Percentiles rank a stretch among this genome's conserved stretches.
Evolutionary conservation across 192 early-diverging fungal genomes (phyloP).

Genomic region (Blastocladiella britannica): DNA sequence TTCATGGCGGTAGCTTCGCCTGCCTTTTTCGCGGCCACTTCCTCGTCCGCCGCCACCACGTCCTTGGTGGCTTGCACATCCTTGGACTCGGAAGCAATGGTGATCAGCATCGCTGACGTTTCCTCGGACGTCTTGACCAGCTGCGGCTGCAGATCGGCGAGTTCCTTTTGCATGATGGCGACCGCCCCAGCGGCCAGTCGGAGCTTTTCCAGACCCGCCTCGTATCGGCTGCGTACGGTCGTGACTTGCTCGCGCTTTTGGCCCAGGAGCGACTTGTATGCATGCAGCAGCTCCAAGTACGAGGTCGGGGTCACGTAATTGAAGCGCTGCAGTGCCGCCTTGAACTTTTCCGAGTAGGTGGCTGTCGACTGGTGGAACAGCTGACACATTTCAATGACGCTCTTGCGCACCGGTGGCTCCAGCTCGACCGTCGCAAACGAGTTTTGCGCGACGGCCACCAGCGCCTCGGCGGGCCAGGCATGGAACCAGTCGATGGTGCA

Average conservation of each 20-base stretch:
- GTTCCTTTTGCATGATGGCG: slow-evolving; percentile 65
- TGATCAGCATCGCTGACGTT: slow-evolving; percentile 85
- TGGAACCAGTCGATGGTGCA: slow-evolving; percentile 99
- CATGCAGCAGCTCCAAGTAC: slow-evolving; percentile 90
- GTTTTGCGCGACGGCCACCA: slow-evolving; percentile 93
- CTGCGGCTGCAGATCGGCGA: slow-evolving; percentile 67
- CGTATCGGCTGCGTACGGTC: slow-evolving; percentile 92
- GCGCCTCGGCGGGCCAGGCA: slow-evolving; percentile 93
- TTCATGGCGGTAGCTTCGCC: slow-evolving; percentile 51
- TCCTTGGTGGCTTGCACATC: slow-evolving; percentile 75
- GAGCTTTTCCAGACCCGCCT: slow-evolving; percentile 90
- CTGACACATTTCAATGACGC: slow-evolving; percentile 76
- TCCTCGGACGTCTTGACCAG: slow-evolving; percentile 66
- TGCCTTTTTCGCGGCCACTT: slow-evolving; percentile 48
- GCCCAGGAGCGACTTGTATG: slow-evolving; percentile 69
- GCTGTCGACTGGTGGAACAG: slow-evolving; percentile 78
- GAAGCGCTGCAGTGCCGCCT: slow-evolving; percentile 47
- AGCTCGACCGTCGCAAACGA: slow-evolving; percentile 79
- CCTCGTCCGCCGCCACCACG: slow-evolving; percentile 55
- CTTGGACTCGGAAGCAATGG: slow-evolving; percentile 85
- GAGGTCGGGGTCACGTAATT: slow-evolving; percentile 91
- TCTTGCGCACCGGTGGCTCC: slow-evolving; percentile 62
- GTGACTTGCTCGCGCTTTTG: slow-evolving; percentile 87
- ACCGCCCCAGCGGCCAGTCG: slow-evolving; percentile 85
- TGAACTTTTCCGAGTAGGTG: slow-evolving; percentile 62